Evolutionary conservation across 176 grass and related monocot genomes (phyloP).

Genomic region (Avena eriantha): DNA sequence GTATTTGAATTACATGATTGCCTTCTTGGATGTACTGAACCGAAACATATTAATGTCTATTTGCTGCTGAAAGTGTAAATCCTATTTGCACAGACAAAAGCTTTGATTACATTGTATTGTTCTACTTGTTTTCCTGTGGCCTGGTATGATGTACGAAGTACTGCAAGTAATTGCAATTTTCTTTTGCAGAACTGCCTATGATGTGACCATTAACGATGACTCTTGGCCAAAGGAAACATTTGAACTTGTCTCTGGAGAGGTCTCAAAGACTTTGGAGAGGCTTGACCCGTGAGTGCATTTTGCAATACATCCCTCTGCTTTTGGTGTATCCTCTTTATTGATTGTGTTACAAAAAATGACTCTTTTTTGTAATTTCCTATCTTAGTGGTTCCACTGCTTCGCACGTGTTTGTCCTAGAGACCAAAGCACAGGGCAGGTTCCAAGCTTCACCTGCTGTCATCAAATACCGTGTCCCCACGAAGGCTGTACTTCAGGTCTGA

Average conservation of each 20-base stretch:
- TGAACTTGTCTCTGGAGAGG: slow-evolving; percentile 73
- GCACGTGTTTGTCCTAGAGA: slow-evolving; percentile 84
- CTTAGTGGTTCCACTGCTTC: slow-evolving; percentile 79
- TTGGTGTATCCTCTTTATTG: background rate
- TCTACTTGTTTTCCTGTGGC: background rate
- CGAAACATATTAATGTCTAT: background rate
- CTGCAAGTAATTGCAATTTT: background rate
- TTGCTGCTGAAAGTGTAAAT: background rate
- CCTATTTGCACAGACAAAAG: background rate
- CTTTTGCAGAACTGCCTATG: slow-evolving; percentile 92
- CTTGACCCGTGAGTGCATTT: slow-evolving; percentile 84
- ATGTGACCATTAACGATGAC: slow-evolving; percentile 87
- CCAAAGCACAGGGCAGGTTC: slow-evolving; percentile 75
- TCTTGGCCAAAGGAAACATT: slow-evolving; percentile 83
- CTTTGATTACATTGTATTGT: background rate
- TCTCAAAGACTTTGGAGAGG: slow-evolving; percentile 85
- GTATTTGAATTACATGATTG: too few relatives aligned
- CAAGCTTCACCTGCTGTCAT: slow-evolving; percentile 81
- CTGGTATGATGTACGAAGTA: background rate
- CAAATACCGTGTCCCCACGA: slow-evolving; percentile 86
- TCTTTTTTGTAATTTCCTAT: slow-evolving; percentile 7
- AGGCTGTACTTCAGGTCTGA: slow-evolving; percentile 86
- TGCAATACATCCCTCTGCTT: slow-evolving; percentile 3
- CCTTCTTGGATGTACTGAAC: too few relatives aligned
- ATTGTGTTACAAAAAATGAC: slow-evolving; percentile 28